Evolutionary conservation across 2,329 filamentous ascomycete genomes (phyloP), one percentile per base, ranked within the genome.

Genomic region (Pseudocercospora pini-densiflorae): DNA sequence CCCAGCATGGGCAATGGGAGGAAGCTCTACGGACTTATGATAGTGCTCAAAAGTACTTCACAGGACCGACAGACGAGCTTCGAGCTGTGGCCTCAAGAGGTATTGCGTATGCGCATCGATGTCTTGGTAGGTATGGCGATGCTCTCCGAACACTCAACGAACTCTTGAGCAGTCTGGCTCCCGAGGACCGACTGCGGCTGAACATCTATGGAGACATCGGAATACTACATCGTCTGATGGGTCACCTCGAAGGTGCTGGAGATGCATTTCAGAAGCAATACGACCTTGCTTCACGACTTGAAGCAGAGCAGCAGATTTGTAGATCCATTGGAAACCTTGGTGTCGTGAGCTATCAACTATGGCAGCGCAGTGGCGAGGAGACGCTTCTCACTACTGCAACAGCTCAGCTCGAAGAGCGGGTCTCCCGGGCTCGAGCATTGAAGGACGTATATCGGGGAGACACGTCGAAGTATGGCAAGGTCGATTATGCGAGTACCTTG

Each of bases 301-400:
- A 33, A 19, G 40, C 24, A 12, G 23, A 27, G 19, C 27, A 36
- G 19, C 29, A 47, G 23, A 53, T 49, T 2, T 61, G 59, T 24
- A 53, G 59, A 12, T 43, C 59, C 8, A 45, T 61, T 5, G 59
- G 45, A 14, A 61, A 61, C 16, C 45, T 61, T 24, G 59, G 59
- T 14, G 31, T 61, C 40, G 45, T 49, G 21, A 61, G 24, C 19
- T 61, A 49, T 19, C 59, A 61, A 33, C 59, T 61, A 5, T 33
- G 40, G 16, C 43, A 61, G 23, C 21, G 40, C 10, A 9, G 23
- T 21, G 4, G 51, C 7, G 59, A 61, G 23, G 9, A 16, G 12
- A 33, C 5, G n/a, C 33, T 51, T 24, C 59, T 61, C 23, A 23
- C 49, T 8, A 16, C 21, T 4, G 59, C 59, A 19, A 47, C 27